Evolutionary conservation across 495 filamentous ascomycete species (phyloP).

Genomic region (Aspergillus steynii): DNA sequence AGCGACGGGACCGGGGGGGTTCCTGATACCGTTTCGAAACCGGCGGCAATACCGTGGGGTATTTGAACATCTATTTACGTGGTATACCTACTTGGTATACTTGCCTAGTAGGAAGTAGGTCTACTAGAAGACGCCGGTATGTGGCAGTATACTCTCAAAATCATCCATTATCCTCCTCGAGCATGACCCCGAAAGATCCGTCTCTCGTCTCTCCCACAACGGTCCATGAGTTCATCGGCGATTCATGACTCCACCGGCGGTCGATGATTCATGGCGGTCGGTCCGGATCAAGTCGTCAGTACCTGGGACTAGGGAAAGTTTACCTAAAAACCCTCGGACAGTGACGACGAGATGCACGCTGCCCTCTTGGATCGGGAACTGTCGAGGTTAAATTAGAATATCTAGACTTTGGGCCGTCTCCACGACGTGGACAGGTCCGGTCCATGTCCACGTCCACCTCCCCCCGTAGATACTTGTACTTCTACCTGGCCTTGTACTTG

Average conservation of each 20-base stretch:
- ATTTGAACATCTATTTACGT: no score
- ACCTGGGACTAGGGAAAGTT: conserved; percentile 24
- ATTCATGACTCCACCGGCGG: conserved; percentile 11
- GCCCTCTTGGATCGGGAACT: background rate
- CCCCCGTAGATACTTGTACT: background rate
- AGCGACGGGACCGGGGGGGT: conserved; percentile 1
- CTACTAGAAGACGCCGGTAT: no score
- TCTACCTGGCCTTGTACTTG: background rate
- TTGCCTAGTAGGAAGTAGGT: no score
- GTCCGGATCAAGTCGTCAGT: conserved; percentile 28
- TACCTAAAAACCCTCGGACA: conserved; percentile 5
- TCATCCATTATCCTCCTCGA: no score
- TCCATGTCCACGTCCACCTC: no score
- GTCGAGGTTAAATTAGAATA: background rate
- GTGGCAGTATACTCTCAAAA: no score
- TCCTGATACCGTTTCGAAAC: conserved; percentile 10
- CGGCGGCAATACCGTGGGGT: conserved; percentile 6
- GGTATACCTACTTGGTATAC: no score
- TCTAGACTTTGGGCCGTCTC: background rate
- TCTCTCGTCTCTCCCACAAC: conserved; percentile 1
- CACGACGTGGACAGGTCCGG: background rate
- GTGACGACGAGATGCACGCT: background rate
- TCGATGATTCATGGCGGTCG: conserved; percentile 29
- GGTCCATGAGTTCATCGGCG: conserved; percentile 18
- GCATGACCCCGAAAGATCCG: no score